Conservation (phyloP, 306 rosid species). For the Medicago truncatula region MtrunA17r5.0-ANR NC_053044.1:473001-473500, state of each 20-base stretch:
- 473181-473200: neutral
- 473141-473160: neutral
- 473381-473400: neutral
- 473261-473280: neutral
- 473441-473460: neutral
- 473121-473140: neutral
- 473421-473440: neutral
- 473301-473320: neutral
- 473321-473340: neutral
- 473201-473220: neutral
- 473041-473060: neutral
- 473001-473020: neutral
- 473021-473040: neutral
- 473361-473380: neutral
- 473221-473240: neutral
- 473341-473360: neutral
- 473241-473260: conserved; percentile 4
- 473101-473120: neutral
- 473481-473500: neutral
- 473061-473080: neutral
- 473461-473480: neutral
- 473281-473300: neutral
- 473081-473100: neutral
- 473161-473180: neutral
- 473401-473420: neutral